Base-by-base conservation (phyloP, 768 basidiomycete species). In the Neoboletus magnificus region DNA sequence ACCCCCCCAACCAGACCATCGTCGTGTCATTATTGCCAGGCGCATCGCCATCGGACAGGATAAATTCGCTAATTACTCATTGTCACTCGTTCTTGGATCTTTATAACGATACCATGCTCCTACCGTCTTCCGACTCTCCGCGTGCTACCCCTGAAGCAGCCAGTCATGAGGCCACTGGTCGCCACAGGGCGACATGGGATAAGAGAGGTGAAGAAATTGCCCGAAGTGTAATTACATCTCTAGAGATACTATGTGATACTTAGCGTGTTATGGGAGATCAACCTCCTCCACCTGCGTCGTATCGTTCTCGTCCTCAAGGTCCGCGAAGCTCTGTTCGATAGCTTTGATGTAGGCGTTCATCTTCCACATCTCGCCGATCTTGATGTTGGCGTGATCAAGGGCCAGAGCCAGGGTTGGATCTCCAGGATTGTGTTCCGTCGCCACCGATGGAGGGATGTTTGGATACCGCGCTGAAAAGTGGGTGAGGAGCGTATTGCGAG, bases 381-480 rank as follows among this genome's bases (percentile, higher is more conserved):
- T 80, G 52, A 96, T 71, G 13, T 84, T 79, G 52, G 85, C 78
- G 61, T 87, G 81, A 68, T 98, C 96, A 65, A 96, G 89, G 4
- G 93, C 93, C 25, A 93, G 74, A 1, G 84, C 88, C 8, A 96
- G 66, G 8, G 78, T 70, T 0, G 84, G 82, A 39, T 76, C 73
- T 41, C 54, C 67, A 39, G 52, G 51, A 50, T 43, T 52, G 37
- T 25, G 57, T 55, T 57, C 50, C 48, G 45, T 66, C 36, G 55
- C 58, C 15, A 73, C 66, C 12, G 77, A 71, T 5, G 79, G 73
- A 4, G 92, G 92, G 67, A 95, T 76, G 62, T 90, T 93, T 18
- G 95, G 93, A 71, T 96, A 95, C 29, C 94, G 86, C 39, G 91
- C 91, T 11, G 94, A 97, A 73, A 98, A 98, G 69, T 98, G 95